These are phyloP conservation scores for Dichotomocladium elegans DNA, from an alignment of 371 early-diverging fungal species.

Conservation along the genomic window DNA sequence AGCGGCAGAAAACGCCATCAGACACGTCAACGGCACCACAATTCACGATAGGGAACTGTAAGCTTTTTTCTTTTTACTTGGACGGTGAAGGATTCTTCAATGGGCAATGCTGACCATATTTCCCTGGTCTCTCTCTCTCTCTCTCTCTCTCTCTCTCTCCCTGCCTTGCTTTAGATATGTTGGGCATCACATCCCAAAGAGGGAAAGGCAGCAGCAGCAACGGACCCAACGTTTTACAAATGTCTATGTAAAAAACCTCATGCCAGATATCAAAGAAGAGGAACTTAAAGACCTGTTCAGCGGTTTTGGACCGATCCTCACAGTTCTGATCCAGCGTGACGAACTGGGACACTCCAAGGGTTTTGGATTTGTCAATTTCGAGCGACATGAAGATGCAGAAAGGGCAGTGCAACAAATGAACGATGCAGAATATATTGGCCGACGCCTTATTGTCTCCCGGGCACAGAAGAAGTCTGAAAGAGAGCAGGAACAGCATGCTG, in stretches of 20 bases:
- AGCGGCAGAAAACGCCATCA: conserved; percentile 94
- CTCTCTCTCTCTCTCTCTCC: too few relatives aligned
- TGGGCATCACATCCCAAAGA: conserved; percentile 87
- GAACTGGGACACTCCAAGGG: conserved; percentile 84
- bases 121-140: too few relatives aligned
- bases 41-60: conserved; percentile 91
- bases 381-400: conserved; percentile 85
- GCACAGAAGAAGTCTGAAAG: conserved; percentile 99
- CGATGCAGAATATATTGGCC: conserved; percentile 84
- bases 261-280: conserved; percentile 78
- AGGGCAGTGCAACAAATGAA: conserved; percentile 91
- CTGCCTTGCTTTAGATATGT: conserved; percentile 49
- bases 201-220: conserved; percentile 72
- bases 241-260: conserved; percentile 98
- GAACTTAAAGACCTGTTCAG: conserved; percentile 81
- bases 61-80: conserved; percentile 7
- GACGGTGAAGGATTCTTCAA: too few relatives aligned
- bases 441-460: conserved; percentile 93
- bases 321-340: conserved; percentile 70
- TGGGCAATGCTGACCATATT: too few relatives aligned
- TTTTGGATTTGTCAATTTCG: conserved; percentile 98
- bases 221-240: conserved; percentile 92
- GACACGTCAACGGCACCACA: conserved; percentile 92
- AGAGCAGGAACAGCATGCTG: conserved; percentile 53
- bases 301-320: conserved; percentile 84